phyloP scores from a whole-genome alignment of 176 grass and related monocot species.

The Calamus simplicifolius region DNA sequence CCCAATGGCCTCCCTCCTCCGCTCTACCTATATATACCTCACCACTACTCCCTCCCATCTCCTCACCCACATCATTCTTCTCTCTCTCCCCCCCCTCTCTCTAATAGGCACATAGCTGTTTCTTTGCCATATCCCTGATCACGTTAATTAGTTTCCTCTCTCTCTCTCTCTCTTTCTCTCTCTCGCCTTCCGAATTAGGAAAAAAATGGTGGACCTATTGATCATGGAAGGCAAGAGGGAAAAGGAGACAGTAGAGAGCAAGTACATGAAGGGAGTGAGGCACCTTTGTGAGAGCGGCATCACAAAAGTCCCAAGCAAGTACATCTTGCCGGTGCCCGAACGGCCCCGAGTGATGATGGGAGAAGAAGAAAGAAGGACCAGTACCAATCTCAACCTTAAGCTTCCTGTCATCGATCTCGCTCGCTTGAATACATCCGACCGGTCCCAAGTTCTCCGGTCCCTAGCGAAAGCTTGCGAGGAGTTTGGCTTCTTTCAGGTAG shows the following conservation, averaged over 20 bases:
- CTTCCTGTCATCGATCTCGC: constrained; percentile 68
- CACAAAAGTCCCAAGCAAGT: constrained; percentile 34
- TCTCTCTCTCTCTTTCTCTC: background rate
- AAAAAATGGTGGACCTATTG: background rate
- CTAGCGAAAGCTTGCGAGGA: constrained; percentile 56
- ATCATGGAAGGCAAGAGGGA: background rate
- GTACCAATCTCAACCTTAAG: background rate
- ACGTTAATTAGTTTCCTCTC: background rate
- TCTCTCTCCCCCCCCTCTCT: no score
- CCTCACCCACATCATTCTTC: constrained; percentile 5
- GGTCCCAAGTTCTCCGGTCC: constrained; percentile 31
- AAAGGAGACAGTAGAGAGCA: background rate
- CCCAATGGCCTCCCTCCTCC: background rate
- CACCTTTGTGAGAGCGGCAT: constrained; percentile 59
- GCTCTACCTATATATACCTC: constrained; percentile 21
- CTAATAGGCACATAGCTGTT: background rate
- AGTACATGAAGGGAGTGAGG: constrained; percentile 44
- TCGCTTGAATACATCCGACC: constrained; percentile 31
- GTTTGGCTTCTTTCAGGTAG: constrained; percentile 78
- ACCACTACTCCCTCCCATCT: background rate
- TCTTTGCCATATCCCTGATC: no score
- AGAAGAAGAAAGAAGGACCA: no score
- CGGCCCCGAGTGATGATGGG: constrained; percentile 26
- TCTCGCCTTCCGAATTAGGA: background rate
- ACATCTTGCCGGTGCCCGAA: constrained; percentile 46